Conservation (phyloP, 2,329 filamentous ascomycete species). For the Cladophialophora carrionii region DNA sequence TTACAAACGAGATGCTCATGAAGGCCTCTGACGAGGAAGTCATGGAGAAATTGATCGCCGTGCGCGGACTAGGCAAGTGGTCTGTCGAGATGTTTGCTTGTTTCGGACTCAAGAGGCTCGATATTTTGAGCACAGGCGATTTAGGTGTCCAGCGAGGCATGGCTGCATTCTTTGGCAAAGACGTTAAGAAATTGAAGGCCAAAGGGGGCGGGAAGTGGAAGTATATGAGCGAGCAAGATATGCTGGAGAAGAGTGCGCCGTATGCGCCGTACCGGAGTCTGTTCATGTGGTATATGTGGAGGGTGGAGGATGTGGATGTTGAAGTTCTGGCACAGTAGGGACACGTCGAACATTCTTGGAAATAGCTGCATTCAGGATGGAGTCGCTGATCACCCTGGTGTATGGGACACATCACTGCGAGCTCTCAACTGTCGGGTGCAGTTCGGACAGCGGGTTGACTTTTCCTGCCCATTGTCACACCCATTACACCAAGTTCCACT, state of each 20-base stretch:
- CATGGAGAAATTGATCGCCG: slow-evolving; percentile 77
- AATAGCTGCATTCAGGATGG: neutral
- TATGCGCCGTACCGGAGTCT: slow-evolving; percentile 87
- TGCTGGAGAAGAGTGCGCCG: slow-evolving; percentile 76
- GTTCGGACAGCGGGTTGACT: neutral
- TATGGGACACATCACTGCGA: neutral
- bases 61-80: slow-evolving; percentile 86
- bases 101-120: slow-evolving; percentile 90
- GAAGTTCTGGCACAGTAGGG: slow-evolving; percentile 28
- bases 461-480: neutral
- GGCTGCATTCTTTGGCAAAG: slow-evolving; percentile 80
- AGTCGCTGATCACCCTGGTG: neutral
- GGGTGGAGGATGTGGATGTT: slow-evolving; percentile 73
- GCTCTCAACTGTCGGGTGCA: neutral
- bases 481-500: neutral
- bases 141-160: slow-evolving; percentile 92
- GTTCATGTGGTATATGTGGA: slow-evolving; percentile 99
- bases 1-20: slow-evolving; percentile 75
- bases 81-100: slow-evolving; percentile 98
- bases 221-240: slow-evolving; percentile 93
- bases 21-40: slow-evolving; percentile 84
- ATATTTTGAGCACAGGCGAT: slow-evolving; percentile 91
- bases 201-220: slow-evolving; percentile 90
- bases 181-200: slow-evolving; percentile 80
- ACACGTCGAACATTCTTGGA: neutral